Evolutionary conservation across 2,329 filamentous ascomycete genomes (phyloP), one percentile per base, ranked within the genome.

Genomic region (Botrytis paeoniae): DNA sequence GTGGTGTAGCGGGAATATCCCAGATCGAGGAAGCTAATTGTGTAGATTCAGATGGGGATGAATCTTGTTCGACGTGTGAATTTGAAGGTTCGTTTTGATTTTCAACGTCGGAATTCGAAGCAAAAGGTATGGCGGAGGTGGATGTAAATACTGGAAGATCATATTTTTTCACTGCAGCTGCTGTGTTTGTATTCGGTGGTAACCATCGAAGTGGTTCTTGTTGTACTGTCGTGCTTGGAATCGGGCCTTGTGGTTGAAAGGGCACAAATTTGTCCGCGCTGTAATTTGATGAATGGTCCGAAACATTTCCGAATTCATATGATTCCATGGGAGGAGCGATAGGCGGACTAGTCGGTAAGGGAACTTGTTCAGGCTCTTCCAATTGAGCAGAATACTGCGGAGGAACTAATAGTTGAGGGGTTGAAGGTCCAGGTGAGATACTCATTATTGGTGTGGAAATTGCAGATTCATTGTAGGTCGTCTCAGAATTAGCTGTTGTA

Each of bases 191-290:
- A 73, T 86, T 87, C 6, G 86, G 85, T 22, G 86, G 85, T 37
- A 88, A 81, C 87, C 87, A 89, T 70, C 83, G 84, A 70, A 88
- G 80, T 12, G 83, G 80, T 74, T 84, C 83, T 43, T 82, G 79
- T 45, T 81, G 81, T 10, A 81, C 77, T 25, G 84, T 75, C 0
- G 83, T 70, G 6, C 80, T 78, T 0, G 87, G 83, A 0, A 81
- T 74, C 1, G 86, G 85, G 0, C 87, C 88, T n/a, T 87, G 84
- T 0, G 88, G 87, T 73, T 89, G 85, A 75, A 89, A 89, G 0
- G 83, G 83, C 37, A 89, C 82, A 74, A 89, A 89, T 35, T 85
- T 77, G 69, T 86, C 84, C 1, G 79, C 74, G 10, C 78, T 76
- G 18, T 73, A 35, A 54, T 41, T 51, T 16, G 65, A 65, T 12